A percentile compares a stretch with the other conserved stretches of the same genome.
Evolutionary conservation across 192 early-diverging fungal species (phyloP).

Genomic region (Entomortierella chlamydospora): DNA sequence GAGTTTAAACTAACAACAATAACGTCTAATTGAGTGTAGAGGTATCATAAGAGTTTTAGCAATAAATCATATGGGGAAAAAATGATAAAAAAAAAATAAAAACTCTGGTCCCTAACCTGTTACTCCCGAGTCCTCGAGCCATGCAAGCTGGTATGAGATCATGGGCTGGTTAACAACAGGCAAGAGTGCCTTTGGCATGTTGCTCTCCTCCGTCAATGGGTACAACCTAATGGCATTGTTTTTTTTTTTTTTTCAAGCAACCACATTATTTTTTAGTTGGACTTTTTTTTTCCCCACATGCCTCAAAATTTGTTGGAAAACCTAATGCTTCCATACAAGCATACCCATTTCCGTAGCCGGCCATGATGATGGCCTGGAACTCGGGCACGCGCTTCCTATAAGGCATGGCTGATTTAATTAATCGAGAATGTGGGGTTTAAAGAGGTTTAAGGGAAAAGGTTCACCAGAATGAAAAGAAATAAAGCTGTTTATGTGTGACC

Average conservation of each 20-base stretch:
- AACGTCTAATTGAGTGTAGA: constrained; percentile 65
- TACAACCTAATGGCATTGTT: constrained; percentile 62
- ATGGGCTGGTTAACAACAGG: constrained; percentile 96
- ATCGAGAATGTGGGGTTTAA: background rate
- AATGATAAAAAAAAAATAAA: background rate
- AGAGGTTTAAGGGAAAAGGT: no score
- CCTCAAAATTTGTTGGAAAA: background rate
- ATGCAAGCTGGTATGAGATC: constrained; percentile 92
- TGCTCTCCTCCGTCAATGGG: constrained; percentile 83
- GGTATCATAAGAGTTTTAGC: background rate
- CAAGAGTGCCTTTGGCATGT: constrained; percentile 92
- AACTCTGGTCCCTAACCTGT: constrained; percentile 24
- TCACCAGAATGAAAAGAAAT: no score
- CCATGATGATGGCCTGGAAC: constrained; percentile 77
- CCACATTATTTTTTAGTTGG: no score
- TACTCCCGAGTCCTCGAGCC: constrained; percentile 91
- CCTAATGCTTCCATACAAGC: background rate
- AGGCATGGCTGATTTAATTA: constrained; percentile 13
- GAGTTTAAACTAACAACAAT: constrained; percentile 76
- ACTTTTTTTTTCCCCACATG: no score
- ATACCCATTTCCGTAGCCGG: constrained; percentile 75
- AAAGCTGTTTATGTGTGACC: no score
- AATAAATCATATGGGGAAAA: background rate
- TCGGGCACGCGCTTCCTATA: constrained; percentile 60
- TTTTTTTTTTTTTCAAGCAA: background rate